Base-by-base conservation (phyloP, 2,329 filamentous ascomycete species). In the Sphaerulina vaccinii region DNA sequence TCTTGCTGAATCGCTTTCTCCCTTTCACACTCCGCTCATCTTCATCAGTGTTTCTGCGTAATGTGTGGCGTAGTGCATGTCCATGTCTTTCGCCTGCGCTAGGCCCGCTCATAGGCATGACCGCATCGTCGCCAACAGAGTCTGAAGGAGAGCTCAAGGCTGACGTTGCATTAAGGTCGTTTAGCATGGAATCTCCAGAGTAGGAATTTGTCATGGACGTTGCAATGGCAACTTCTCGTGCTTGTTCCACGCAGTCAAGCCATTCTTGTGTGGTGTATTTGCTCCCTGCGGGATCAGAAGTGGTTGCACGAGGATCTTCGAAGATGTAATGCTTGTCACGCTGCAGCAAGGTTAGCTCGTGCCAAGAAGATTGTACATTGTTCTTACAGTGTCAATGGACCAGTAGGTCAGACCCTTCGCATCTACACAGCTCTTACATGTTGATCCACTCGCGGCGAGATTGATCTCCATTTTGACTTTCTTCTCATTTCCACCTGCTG, bases 401-500 rank as follows among this genome's bases (percentile, higher is more conserved):
- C 90, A 97, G 53, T 88, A 85, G 22, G 85, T 86, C 72, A 92
- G 81, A 21, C 90, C 91, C 71, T 95, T 96, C n/a, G 83, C 78
- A 70, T 96, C 93, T 39, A 85, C 81, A 61, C 88, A 88, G 46
- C 80, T 90, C 67, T 82, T 86, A 84, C 89, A 97, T 21, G 81
- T 76, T 61, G 85, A 89, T 47, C 89, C 90, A 2, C 86, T 76
- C 2, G 80, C 79, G 16, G 95, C 75, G 21, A 99, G 77, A n/a
- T 88, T 89, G 29, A 99, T 83, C 62, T 99, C 93, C 63, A 89
- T 81, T 69, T 99, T 99, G 18, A 90, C 82, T 70, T 93, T 91
- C 74, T 99, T 99, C 68, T 97, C 92, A 58, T 96, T 93, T 0
- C 92, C 93, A 5, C 92, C 91, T 19, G 91, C 86, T 4, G 93